phyloP scores from a whole-genome alignment of 306 rosid genomes.

The Crataegus laevigata region DNA sequence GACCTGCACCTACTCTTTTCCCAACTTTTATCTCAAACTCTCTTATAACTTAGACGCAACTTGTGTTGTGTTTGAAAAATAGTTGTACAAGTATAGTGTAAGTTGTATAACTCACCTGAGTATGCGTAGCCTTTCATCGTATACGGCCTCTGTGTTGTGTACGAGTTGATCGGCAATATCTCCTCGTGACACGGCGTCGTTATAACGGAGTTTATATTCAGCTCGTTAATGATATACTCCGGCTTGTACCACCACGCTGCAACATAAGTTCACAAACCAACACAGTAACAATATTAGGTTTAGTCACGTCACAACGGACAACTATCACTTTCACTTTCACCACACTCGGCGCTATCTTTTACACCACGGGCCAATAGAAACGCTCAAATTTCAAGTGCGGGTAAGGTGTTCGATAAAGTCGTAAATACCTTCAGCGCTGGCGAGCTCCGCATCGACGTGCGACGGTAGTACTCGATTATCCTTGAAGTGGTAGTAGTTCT shows the following conservation, averaged over 20 bases:
- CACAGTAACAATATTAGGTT: not conserved
- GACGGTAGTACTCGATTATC: conserved; percentile 81
- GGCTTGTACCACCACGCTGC: conserved; percentile 97
- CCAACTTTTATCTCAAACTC: too few relatives aligned
- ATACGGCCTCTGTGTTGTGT: conserved; percentile 67
- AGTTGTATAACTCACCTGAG: conserved; percentile 47
- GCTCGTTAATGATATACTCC: conserved; percentile 69
- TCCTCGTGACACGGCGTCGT: conserved; percentile 84
- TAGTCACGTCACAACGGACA: not conserved
- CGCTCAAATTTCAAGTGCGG: not conserved
- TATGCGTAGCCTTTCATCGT: conserved; percentile 67
- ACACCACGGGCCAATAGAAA: not conserved
- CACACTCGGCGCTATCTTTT: not conserved
- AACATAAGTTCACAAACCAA: not conserved
- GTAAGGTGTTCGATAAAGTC: not conserved
- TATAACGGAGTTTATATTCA: conserved; percentile 78
- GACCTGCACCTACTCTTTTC: too few relatives aligned
- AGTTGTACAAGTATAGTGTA: not conserved
- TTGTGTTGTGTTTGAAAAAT: not conserved
- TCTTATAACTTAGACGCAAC: too few relatives aligned
- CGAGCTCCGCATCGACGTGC: conserved; percentile 72
- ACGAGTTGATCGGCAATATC: conserved; percentile 64
- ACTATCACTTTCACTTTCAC: not conserved
- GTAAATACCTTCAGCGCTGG: conserved; percentile 54
- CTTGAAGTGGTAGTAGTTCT: conserved; percentile 46